Evolutionary conservation across 2,329 filamentous ascomycete genomes (phyloP), one percentile per base, ranked within the genome.

Genomic region (Diplodia seriata): DNA sequence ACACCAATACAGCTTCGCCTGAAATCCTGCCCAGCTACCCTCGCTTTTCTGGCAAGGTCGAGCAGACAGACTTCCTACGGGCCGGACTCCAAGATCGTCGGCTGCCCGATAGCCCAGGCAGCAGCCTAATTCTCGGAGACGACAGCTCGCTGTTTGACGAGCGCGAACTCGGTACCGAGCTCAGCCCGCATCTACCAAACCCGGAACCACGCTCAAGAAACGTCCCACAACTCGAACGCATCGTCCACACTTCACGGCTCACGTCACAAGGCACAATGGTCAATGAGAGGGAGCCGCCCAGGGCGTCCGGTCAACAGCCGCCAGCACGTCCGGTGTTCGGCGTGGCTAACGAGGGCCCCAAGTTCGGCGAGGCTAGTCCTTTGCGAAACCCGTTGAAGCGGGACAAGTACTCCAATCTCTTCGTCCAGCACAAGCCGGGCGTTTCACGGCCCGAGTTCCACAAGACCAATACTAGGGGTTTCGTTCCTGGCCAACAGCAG

Each of bases 341-440:
- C 9, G 53, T 56, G 3, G 29, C 54, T 5, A 59, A 33, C 54
- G 43, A 23, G 5, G 67, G 38, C 29, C 67, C 67, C 14, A 65
- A 88, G 72, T 89, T 89, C 73, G 87, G 87, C 63, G 84, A 85
- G 72, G 81, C 87, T 1, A 88, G 86, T 70, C 85, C 86, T 18
- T 76, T 89, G 68, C 80, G 85, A 71, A 81, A 83, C 74, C 78
- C 84, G 70, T 72, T 80, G 74, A 73, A 82, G 72, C 74, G 77
- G 64, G 75, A 75, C 68, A 70, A 69, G 26, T 73, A 72, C 54
- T 71, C 76, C 23, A 66, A 69, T 18, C 51, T 65, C 36, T 86
- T 86, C 77, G 85, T 85, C 67, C 81, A 85, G 53, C 83, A 84
- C 7, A 85, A 83, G 71, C 74, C 79, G 20, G 83, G 84, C 62